Evolutionary conservation across 1,139 yeast species (phyloP), one percentile per base, ranked within the genome.

Genomic region (Lodderomyces parapsilosis): DNA sequence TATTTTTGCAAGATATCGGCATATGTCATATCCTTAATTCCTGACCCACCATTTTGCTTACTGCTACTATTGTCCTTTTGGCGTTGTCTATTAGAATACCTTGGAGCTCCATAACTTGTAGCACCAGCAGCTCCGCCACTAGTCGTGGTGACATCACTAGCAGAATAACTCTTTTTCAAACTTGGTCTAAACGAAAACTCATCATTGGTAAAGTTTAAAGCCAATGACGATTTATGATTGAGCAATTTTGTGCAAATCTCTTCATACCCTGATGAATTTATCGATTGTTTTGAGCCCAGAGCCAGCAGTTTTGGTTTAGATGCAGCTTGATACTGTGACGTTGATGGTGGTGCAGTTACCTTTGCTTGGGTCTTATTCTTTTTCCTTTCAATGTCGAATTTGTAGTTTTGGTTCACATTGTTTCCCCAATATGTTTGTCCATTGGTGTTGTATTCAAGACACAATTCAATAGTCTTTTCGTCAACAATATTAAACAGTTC

Each of bases 381-480:
- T 13, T n/a, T 13, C n/a, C 54, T 51, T 38, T 32, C 45, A 17
- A 46, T 54, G 3, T 52, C 48, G 17, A 67, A 49, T 42, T 58
- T 58, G 46, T 67, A 69, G 47, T 69, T 69, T 13, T 49, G 48
- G 28, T 55, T 45, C 36, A 51, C 42, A 46, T 69, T 69, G 49
- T 67, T 69, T 45, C 68, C 74, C 74, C 74, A 69, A 48, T 48
- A 63, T 2, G 51, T 47, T n/a, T 42, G 23, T 18, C 47, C 53
- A 44, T 49, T 49, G 17, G 62, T 67, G 5, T 50, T 52, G 46
- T 64, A 65, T 39, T 52, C 55, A 37, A 64, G 43, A 42, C 65
- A 65, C 49, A 60, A 46, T 30, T 48, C 47, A 36, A 50, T 40
- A 36, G 43, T 42, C 6, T 24, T 31, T n/a, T 34, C 28, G n/a